phyloP scores from a whole-genome alignment of 495 filamentous ascomycete genomes.

The Trichodelitschia bisporula region DNA sequence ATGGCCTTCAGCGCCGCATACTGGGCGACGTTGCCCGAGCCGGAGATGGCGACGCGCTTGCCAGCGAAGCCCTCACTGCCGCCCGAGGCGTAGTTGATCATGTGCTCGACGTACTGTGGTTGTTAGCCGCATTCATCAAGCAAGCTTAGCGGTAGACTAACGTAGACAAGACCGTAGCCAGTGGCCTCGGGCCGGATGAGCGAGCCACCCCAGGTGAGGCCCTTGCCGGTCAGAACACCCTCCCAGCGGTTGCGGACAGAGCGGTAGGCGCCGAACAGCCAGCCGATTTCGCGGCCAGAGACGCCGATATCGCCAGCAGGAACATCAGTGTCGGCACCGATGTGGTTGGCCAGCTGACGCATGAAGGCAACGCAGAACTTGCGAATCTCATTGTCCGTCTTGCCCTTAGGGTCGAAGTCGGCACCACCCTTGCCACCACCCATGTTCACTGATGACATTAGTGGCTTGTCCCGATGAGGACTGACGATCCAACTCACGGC shows the following conservation, averaged over 20 bases:
- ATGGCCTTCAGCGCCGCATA: conserved; percentile 93
- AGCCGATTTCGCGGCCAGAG: conserved; percentile 71
- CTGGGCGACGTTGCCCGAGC: conserved; percentile 95
- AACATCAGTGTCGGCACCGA: conserved; percentile 88
- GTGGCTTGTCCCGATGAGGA: no score
- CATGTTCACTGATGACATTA: conserved; percentile 60
- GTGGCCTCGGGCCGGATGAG: conserved; percentile 95
- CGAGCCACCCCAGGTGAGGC: conserved; percentile 72
- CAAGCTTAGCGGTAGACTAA: conserved; percentile 10
- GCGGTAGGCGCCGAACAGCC: conserved; percentile 89
- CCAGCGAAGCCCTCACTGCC: conserved; percentile 71
- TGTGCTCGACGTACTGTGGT: conserved; percentile 64
- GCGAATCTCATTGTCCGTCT: conserved; percentile 90
- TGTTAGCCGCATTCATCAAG: conserved; percentile 4
- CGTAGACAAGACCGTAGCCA: conserved; percentile 87
- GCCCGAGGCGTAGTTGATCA: conserved; percentile 62
- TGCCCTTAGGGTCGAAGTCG: conserved; percentile 99
- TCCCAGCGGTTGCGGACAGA: conserved; percentile 73
- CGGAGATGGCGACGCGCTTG: conserved; percentile 89
- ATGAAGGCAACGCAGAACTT: conserved; percentile 95
- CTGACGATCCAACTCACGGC: conserved; percentile 32
- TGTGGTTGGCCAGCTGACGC: conserved; percentile 82
- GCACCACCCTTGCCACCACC: conserved; percentile 95
- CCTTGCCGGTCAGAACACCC: conserved; percentile 91
- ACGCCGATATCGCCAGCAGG: conserved; percentile 92